These are phyloP conservation scores for Raddia distichophylla DNA, from an alignment of 176 grass and related monocot genomes.

Conservation along the genomic window DNA sequence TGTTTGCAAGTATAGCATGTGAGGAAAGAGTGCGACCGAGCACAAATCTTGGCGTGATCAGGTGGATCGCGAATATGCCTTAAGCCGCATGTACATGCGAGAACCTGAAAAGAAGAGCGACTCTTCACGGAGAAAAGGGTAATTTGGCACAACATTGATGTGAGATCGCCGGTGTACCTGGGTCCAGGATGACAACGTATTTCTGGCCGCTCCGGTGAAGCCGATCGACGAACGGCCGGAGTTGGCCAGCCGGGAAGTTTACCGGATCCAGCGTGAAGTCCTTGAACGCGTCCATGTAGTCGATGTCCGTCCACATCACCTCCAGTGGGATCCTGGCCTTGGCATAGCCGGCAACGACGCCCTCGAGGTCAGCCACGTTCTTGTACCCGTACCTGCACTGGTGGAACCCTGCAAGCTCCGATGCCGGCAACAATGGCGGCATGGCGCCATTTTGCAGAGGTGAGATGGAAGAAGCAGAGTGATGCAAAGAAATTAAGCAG, in stretches of 20 bases:
- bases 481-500: background rate
- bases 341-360: constrained; percentile 77
- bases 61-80: too few species aligned
- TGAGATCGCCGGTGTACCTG: constrained; percentile 42
- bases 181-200: constrained; percentile 82
- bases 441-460: background rate
- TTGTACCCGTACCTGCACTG: constrained; percentile 80
- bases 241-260: constrained; percentile 60
- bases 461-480: background rate
- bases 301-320: constrained; percentile 98
- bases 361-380: constrained; percentile 63
- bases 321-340: constrained; percentile 77
- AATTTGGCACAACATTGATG: too few species aligned
- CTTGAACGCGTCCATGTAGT: constrained; percentile 88
- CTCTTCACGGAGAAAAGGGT: too few species aligned
- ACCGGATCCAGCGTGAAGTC: constrained; percentile 81
- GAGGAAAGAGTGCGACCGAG: too few species aligned
- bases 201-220: constrained; percentile 82
- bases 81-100: too few species aligned
- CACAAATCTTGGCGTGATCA: too few species aligned
- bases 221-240: constrained; percentile 61
- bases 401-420: constrained; percentile 62
- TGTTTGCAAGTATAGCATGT: too few species aligned
- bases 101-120: too few species aligned
- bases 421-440: background rate